These are phyloP conservation scores for Cryptococcus hybrid DNA, from an alignment of 1,284 basidiomycete genomes.

Conservation along the genomic window DNA sequence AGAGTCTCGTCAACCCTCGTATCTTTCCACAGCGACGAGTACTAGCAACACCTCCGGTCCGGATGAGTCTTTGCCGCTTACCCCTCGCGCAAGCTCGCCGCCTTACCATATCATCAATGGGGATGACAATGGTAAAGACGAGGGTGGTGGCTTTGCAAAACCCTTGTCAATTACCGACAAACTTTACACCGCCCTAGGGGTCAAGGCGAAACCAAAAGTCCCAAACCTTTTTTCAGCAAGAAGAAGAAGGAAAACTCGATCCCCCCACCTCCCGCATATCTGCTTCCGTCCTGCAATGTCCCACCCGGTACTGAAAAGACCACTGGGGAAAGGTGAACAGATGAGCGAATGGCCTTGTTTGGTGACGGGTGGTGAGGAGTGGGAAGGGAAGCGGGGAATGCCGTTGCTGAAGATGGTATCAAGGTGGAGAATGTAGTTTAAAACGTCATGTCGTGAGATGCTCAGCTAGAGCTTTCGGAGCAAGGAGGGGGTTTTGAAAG, in stretches of 20 bases:
- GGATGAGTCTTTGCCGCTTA: background rate
- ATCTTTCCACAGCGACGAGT: too few species aligned
- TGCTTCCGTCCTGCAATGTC: background rate
- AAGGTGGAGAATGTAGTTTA: background rate
- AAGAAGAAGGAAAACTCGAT: background rate
- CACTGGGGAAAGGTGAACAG: constrained; percentile 1
- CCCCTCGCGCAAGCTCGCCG: background rate
- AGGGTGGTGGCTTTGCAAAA: background rate
- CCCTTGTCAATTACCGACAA: background rate
- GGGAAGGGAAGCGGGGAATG: background rate
- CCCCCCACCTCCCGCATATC: too few species aligned
- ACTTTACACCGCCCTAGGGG: background rate
- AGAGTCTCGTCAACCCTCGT: too few species aligned
- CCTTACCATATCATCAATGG: background rate
- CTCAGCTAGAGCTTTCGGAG: background rate
- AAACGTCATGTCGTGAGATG: background rate
- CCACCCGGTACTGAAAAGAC: too few species aligned
- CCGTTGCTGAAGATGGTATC: background rate
- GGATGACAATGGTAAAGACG: background rate
- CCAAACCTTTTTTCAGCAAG: background rate
- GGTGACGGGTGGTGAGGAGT: constrained; percentile 11
- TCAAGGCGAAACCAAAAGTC: background rate
- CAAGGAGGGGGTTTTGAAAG: background rate
- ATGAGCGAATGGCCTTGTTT: constrained; percentile 14
- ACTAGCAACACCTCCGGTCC: too few species aligned